These are phyloP conservation scores for Vachellia collinsii DNA, from an alignment of 306 rosid genomes.

Conservation along the genomic window DNA sequence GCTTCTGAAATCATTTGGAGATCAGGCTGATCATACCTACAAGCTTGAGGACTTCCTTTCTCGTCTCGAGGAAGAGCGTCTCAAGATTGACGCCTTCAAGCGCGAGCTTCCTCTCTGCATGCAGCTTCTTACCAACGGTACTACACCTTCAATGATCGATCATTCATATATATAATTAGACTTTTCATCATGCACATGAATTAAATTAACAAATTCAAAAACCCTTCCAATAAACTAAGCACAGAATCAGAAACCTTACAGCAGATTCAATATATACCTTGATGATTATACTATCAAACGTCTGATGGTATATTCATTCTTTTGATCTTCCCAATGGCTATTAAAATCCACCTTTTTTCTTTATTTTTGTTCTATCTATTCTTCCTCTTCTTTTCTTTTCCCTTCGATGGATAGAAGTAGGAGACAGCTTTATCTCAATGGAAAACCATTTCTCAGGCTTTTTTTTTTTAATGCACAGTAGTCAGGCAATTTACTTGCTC, in stretches of 20 bases:
- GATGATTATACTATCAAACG: constrained; percentile 30
- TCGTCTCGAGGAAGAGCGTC: constrained; percentile 87
- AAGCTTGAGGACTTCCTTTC: constrained; percentile 88
- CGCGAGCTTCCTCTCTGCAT: constrained; percentile 99
- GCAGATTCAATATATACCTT: constrained; percentile 32
- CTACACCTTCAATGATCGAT: constrained; percentile 26
- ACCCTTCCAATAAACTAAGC: constrained; percentile 8
- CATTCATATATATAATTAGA: not conserved
- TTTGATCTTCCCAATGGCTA: constrained; percentile 24
- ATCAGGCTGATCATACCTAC: constrained; percentile 63
- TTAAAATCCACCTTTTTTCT: constrained; percentile 35
- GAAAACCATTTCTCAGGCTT: constrained; percentile 24
- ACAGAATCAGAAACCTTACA: constrained; percentile 19
- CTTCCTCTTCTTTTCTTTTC: constrained; percentile 41
- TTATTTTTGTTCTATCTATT: constrained; percentile 32
- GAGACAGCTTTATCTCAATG: constrained; percentile 34
- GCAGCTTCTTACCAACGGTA: constrained; percentile 96
- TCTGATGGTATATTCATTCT: constrained; percentile 14
- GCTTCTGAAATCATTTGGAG: constrained; percentile 81
- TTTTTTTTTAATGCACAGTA: constrained; percentile 34
- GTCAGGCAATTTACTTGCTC: not conserved
- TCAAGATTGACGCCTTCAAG: constrained; percentile 97
- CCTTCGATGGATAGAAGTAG: constrained; percentile 39
- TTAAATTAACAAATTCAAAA: constrained; percentile 17
- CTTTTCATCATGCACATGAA: constrained; percentile 19